phyloP scores from a whole-genome alignment of 2,329 filamentous ascomycete genomes.

The Keithomyces neogunnii region DNA sequence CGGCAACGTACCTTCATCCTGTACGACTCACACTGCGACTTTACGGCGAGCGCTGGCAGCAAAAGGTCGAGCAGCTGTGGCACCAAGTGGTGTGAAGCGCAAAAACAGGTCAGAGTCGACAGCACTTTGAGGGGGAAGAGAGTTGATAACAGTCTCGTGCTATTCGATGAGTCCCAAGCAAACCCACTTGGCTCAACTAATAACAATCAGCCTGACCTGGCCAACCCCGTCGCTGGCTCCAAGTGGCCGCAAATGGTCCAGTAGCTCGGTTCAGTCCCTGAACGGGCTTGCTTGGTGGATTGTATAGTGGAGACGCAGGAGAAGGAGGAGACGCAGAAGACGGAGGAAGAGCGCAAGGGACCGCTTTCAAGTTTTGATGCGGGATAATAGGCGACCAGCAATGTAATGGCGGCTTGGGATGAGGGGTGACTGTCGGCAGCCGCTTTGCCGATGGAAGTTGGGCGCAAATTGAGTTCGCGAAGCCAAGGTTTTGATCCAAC shows the following conservation, averaged over 20 bases:
- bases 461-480: not conserved
- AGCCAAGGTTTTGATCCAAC: not conserved
- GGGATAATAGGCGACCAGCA: not conserved
- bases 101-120: not conserved
- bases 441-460: not conserved
- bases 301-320: conserved; percentile 3
- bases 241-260: not conserved
- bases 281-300: not conserved
- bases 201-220: not conserved
- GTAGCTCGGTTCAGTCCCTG: not conserved
- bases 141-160: not conserved
- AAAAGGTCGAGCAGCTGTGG: not conserved
- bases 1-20: conserved; percentile 24
- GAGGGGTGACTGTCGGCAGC: not conserved
- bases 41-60: not conserved
- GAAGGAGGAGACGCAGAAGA: not conserved
- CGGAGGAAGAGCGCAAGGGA: not conserved
- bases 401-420: not conserved
- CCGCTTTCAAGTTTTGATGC: not conserved
- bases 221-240: not conserved
- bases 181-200: not conserved
- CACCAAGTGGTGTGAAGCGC: not conserved
- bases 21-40: conserved; percentile 17
- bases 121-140: not conserved
- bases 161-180: not conserved